Conservation (phyloP, 2,329 filamentous ascomycete genomes). For the Diaporthe sp. region DNA sequence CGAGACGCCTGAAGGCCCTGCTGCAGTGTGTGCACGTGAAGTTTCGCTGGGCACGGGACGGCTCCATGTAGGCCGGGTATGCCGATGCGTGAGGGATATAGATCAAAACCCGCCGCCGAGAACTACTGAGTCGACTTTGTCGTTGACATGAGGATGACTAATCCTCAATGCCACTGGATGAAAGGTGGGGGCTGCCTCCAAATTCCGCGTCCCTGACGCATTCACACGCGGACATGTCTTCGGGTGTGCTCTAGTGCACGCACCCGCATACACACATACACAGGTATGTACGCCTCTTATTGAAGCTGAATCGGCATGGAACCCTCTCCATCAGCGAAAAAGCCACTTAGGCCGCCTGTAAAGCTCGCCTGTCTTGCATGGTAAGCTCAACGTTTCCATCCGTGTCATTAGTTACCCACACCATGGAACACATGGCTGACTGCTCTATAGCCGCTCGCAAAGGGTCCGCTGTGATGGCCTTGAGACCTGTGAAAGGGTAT, state of each 20-base stretch:
- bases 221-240: neutral
- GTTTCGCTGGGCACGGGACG: neutral
- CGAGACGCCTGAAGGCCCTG: neutral
- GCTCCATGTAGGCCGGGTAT: neutral
- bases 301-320: neutral
- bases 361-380: neutral
- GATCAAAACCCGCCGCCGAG: neutral
- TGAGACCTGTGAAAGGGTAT: neutral
- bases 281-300: rapidly evolving
- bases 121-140: neutral
- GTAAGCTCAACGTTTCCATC: neutral
- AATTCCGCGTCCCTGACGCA: neutral
- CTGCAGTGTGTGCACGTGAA: neutral
- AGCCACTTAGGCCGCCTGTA: neutral
- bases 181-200: neutral
- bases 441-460: neutral
- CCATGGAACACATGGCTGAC: neutral
- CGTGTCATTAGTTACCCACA: no score
- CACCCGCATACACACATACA: no score
- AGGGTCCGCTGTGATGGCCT: neutral
- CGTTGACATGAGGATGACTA: neutral
- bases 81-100: no score
- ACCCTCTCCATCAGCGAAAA: neutral
- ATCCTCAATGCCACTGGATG: neutral
- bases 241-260: no score